Base-by-base conservation (phyloP, 2,329 filamentous ascomycete genomes). In the Phialophora verrucosa region DNA sequence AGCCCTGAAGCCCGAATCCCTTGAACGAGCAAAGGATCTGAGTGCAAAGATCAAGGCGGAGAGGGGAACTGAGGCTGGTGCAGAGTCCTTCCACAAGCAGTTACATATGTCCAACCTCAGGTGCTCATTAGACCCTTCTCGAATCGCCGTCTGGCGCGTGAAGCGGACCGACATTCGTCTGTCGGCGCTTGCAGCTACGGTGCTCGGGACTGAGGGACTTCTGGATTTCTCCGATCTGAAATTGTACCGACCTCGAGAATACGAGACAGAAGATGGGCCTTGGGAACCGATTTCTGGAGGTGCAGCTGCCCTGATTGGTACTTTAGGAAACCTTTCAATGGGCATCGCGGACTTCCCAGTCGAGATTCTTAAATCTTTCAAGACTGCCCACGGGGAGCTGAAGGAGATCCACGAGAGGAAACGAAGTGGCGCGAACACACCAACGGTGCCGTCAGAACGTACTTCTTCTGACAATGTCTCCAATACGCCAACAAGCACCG, bases 291-390 rank as follows among this genome's bases (percentile, higher is more conserved):
- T 96, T 27, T 88, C 90, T 14, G 92, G 91, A 23, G 91, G 88
- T 17, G 88, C 92, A 0, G 87, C 88, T 53, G 91, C 93, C 0
- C 79, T 97, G 0, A 81, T 96, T n/a, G 90, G 91, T 5, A 94
- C 93, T n/a, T 82, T 95, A 55, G 88, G 90, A 29, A 90, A 86
- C 47, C 89, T 97, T 64, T 87, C 91, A 73, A 90, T 96, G 85
- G 91, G 92, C 0, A 84, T 96, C 49, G 91, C 91, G 0, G 92
- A 96, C 73, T 82, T 89, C 53, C 87, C 87, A 0, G 80, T 83
- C 17, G 84, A 87, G 54, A 82, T 87, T 3, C 74, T 85, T 54
- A 83, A 82, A 68, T 76, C 81, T 25, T 68, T 75, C 57, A 70
- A 68, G 54, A 71, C 61, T 23, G 69, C 65, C 23, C 63, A 56